Percentiles rank a stretch among this genome's conserved stretches.
Conservation (phyloP, 805 yeast species). For the Blastobotrys terrestris region DNA sequence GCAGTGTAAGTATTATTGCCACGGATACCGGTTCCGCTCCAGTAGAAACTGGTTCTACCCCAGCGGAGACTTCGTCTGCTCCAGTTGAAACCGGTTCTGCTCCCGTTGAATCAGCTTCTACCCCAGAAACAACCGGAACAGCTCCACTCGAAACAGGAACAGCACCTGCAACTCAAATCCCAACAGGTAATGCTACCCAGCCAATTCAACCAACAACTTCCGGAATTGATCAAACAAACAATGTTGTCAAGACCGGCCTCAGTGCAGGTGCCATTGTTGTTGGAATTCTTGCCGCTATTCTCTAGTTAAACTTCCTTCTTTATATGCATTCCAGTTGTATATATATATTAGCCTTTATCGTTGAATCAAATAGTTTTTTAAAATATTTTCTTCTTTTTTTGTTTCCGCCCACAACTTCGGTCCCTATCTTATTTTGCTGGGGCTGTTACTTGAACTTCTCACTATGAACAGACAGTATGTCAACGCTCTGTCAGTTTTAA, state of each 20-base stretch:
- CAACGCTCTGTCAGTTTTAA: no score
- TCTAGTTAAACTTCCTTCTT: background rate
- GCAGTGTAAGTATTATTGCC: background rate
- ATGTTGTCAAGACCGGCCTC: background rate
- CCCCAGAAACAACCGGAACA: background rate
- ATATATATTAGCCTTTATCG: no score
- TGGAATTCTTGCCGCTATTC: background rate
- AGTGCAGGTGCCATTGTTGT: background rate
- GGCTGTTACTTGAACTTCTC: no score
- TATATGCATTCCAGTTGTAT: no score
- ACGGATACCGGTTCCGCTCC: background rate
- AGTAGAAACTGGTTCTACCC: background rate
- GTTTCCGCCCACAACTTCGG: background rate
- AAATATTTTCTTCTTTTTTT: constrained; percentile 4
- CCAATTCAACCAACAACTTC: background rate
- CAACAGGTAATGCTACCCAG: background rate
- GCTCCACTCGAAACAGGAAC: background rate
- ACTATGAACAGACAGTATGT: no score
- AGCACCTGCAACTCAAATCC: background rate
- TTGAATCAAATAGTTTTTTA: no score
- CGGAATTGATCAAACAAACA: background rate
- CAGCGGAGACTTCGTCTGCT: background rate
- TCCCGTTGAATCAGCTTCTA: background rate
- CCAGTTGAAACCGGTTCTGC: background rate
- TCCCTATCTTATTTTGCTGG: background rate